These are phyloP conservation scores for Tubosaeta sp. DNA, from an alignment of 768 basidiomycete species.

Conservation along the genomic window DNA sequence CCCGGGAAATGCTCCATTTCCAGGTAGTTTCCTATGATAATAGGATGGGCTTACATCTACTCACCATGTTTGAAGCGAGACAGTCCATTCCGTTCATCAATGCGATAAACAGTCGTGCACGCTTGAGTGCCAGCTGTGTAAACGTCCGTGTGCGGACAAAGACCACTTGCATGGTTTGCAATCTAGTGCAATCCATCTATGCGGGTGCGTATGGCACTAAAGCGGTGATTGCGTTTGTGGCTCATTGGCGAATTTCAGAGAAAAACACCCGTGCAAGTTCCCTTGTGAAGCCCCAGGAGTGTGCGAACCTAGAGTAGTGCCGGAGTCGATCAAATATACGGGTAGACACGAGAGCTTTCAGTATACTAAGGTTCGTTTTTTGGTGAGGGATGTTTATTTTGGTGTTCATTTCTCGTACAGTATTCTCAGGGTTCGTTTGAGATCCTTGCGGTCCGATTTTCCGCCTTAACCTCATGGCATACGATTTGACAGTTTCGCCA, in stretches of 20 bases:
- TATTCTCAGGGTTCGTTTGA: constrained; percentile 37
- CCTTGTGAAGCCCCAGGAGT: constrained; percentile 44
- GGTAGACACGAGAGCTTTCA: constrained; percentile 58
- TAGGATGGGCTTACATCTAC: background rate
- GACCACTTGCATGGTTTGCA: too few relatives aligned
- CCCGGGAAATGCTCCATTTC: constrained; percentile 39
- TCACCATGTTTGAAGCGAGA: constrained; percentile 33
- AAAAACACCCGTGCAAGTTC: constrained; percentile 46
- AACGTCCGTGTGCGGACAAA: too few relatives aligned
- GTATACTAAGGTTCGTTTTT: constrained; percentile 53
- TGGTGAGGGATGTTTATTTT: background rate
- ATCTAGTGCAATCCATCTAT: constrained; percentile 42
- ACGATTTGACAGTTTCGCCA: constrained; percentile 37
- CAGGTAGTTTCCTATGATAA: constrained; percentile 29
- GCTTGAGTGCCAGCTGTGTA: too few relatives aligned
- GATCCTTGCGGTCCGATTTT: background rate
- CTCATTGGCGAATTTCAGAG: constrained; percentile 29
- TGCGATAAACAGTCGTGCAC: constrained; percentile 33
- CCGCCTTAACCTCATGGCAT: background rate
- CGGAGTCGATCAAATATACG: constrained; percentile 56
- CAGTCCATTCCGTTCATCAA: constrained; percentile 41
- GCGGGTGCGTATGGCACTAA: constrained; percentile 39
- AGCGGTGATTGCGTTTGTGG: too few relatives aligned
- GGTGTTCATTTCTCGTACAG: background rate
- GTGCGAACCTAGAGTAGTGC: constrained; percentile 55